A percentile compares a stretch with the other conserved stretches of the same genome.
Evolutionary conservation across 2,329 filamentous ascomycete genomes (phyloP).

Genomic region (Exophiala lecanii-corni): DNA sequence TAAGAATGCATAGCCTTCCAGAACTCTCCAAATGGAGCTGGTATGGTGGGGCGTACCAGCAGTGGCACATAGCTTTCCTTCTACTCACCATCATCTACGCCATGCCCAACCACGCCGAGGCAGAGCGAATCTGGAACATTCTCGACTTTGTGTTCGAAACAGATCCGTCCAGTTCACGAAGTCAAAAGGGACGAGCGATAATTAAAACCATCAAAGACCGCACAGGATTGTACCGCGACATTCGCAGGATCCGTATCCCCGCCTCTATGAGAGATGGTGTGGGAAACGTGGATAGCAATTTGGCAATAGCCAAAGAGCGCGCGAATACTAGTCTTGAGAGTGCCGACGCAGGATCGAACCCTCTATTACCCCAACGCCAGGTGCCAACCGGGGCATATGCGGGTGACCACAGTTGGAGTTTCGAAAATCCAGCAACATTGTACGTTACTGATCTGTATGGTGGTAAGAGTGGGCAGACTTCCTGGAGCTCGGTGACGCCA

Average conservation of each 20-base stretch:
- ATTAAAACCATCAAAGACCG: conserved; percentile 56
- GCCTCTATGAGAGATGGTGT: conserved; percentile 23
- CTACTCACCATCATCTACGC: conserved; percentile 64
- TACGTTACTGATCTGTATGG: conserved; percentile 3
- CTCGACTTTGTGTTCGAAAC: conserved; percentile 68
- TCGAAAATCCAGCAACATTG: conserved; percentile 22
- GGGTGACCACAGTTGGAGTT: conserved; percentile 18
- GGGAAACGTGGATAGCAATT: neutral
- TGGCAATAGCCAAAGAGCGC: neutral
- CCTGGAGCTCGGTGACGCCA: neutral
- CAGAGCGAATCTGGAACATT: conserved; percentile 64
- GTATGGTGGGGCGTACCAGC: conserved; percentile 67
- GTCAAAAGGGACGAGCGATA: conserved; percentile 57
- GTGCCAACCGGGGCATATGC: conserved; percentile 1
- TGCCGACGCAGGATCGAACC: neutral
- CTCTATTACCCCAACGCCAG: neutral
- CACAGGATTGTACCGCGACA: conserved; percentile 30
- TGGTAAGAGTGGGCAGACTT: neutral
- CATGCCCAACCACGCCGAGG: conserved; percentile 53
- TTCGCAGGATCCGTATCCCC: conserved; percentile 29
- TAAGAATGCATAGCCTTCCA: conserved; percentile 51
- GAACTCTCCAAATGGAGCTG: conserved; percentile 59
- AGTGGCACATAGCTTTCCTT: conserved; percentile 67
- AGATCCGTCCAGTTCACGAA: conserved; percentile 47
- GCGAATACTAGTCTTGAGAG: neutral